Conservation (phyloP, 768 basidiomycete species). For the Xerocomellus chrysenteron region DNA sequence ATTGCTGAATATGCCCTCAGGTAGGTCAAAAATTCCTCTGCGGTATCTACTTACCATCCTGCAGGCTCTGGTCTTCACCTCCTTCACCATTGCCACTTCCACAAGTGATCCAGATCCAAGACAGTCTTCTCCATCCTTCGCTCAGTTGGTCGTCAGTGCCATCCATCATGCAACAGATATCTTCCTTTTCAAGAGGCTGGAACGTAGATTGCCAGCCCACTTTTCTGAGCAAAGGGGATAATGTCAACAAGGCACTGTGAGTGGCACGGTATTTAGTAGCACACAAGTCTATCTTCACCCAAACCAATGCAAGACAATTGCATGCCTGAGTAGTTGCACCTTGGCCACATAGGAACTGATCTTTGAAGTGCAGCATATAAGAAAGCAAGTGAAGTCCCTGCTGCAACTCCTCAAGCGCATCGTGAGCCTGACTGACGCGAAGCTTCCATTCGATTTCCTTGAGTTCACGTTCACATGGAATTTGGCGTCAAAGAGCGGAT, state of each 20-base stretch:
- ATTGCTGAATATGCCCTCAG: no score
- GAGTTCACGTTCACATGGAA: neutral
- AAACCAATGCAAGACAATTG: neutral
- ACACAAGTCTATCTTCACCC: neutral
- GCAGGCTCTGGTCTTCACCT: no score
- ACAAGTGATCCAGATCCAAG: no score
- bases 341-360: neutral
- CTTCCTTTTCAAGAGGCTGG: neutral
- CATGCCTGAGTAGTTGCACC: neutral
- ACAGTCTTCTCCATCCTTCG: neutral
- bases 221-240: neutral
- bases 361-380: neutral
- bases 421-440: neutral
- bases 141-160: neutral
- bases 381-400: neutral
- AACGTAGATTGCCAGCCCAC: neutral
- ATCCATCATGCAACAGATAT: neutral
- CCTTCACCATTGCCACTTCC: no score
- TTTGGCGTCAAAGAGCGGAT: neutral
- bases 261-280: neutral
- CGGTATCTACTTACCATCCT: no score
- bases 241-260: neutral
- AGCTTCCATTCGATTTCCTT: constrained; percentile 3
- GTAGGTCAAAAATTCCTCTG: no score
- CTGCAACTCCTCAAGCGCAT: neutral